These are phyloP conservation scores for Tephrocybe sp. DNA, from an alignment of 768 basidiomycete species.

Conservation along the genomic window DNA sequence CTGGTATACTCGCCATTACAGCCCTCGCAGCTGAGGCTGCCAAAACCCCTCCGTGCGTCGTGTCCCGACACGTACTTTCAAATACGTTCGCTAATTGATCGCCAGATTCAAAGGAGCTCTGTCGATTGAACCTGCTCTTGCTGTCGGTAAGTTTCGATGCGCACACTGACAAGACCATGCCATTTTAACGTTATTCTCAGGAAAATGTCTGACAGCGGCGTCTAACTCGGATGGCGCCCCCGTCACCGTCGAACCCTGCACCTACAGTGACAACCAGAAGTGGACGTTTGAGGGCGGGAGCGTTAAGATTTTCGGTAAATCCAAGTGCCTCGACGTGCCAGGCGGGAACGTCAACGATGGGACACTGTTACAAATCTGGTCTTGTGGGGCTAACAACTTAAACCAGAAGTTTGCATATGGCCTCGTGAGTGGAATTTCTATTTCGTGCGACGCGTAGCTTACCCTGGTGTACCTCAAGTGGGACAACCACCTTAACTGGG, in stretches of 20 bases:
- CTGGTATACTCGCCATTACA: too few species aligned
- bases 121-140: background rate
- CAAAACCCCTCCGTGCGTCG: too few species aligned
- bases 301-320: slow-evolving; percentile 41
- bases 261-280: slow-evolving; percentile 40
- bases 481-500: slow-evolving; percentile 45
- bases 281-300: slow-evolving; percentile 45
- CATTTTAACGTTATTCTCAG: slow-evolving; percentile 22
- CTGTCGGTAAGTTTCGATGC: too few species aligned
- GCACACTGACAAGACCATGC: background rate
- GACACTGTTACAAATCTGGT: slow-evolving; percentile 50
- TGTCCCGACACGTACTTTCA: too few species aligned
- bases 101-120: background rate
- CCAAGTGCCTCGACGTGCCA: slow-evolving; percentile 52
- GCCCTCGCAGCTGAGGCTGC: too few species aligned
- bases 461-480: slow-evolving; percentile 10
- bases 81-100: too few species aligned
- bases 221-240: slow-evolving; percentile 46
- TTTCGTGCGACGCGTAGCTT: background rate
- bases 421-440: slow-evolving; percentile 26
- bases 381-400: slow-evolving; percentile 36
- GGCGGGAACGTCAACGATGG: slow-evolving; percentile 41
- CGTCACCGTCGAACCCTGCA: slow-evolving; percentile 47
- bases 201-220: slow-evolving; percentile 50
- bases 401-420: slow-evolving; percentile 51